Conservation (phyloP, 2,329 filamentous ascomycete species). For the Exophiala lecanii-corni region DNA sequence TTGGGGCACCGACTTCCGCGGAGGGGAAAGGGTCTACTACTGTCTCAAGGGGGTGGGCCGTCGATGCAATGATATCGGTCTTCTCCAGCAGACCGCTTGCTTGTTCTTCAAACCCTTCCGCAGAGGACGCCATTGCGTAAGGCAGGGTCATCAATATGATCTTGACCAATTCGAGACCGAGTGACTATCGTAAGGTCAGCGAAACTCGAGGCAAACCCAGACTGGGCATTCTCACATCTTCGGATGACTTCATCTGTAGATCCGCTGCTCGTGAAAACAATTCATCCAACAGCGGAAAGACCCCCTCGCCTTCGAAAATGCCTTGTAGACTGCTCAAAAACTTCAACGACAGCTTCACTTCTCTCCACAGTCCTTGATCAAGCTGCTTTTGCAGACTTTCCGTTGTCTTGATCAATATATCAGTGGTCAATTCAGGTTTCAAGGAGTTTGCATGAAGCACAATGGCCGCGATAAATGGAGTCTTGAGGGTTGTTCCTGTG, state of each 20-base stretch:
- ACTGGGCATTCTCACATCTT: constrained; percentile 63
- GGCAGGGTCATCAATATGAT: constrained; percentile 93
- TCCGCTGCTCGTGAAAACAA: constrained; percentile 90
- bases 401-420: constrained; percentile 62
- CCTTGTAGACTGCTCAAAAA: constrained; percentile 83
- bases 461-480: constrained; percentile 85
- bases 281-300: constrained; percentile 81
- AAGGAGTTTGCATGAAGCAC: constrained; percentile 73
- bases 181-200: constrained; percentile 40
- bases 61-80: constrained; percentile 89
- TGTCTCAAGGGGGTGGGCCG: constrained; percentile 76
- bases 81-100: constrained; percentile 80
- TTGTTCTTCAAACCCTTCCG: constrained; percentile 60
- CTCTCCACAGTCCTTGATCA: constrained; percentile 73
- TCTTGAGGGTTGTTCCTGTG: constrained; percentile 94
- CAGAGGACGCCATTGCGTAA: constrained; percentile 72
- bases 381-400: constrained; percentile 63
- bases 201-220: neutral
- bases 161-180: constrained; percentile 83
- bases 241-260: constrained; percentile 84
- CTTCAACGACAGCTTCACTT: constrained; percentile 84
- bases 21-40: constrained; percentile 79
- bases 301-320: constrained; percentile 73
- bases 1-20: constrained; percentile 51
- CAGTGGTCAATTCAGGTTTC: constrained; percentile 67